Evolutionary conservation across 1,284 basidiomycete genomes (phyloP).

Genomic region (Microbotryum scabiosae): DNA sequence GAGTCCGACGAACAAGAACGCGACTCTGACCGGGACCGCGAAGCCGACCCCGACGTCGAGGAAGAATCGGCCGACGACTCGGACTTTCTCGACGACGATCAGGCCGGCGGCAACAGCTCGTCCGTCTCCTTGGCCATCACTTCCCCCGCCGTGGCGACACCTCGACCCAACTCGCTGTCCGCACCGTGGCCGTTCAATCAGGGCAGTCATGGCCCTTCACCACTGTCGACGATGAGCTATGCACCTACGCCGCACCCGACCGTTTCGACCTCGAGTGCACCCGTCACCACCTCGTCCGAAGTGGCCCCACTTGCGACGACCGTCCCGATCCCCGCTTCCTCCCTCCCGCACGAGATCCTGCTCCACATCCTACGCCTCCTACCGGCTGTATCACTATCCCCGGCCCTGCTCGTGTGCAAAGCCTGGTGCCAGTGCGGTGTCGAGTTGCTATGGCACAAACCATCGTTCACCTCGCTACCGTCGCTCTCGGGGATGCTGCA

Average conservation of each 20-base stretch:
- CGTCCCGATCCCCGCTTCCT: conserved; percentile 33
- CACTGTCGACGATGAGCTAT: not conserved
- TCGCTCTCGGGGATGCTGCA: conserved; percentile 71
- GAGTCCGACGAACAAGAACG: no score
- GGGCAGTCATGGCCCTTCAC: not conserved
- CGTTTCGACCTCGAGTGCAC: not conserved
- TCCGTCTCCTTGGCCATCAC: conserved; percentile 7
- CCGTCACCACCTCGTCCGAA: not conserved
- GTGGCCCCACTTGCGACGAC: not conserved
- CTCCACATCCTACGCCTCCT: conserved; percentile 87
- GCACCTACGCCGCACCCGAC: not conserved
- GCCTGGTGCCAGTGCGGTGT: conserved; percentile 94
- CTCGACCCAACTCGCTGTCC: conserved; percentile 9
- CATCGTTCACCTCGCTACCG: conserved; percentile 60
- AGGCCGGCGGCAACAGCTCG: conserved; percentile 8
- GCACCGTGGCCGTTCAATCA: conserved; percentile 30
- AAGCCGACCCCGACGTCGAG: conserved; percentile 15
- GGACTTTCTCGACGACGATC: conserved; percentile 15
- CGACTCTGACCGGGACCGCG: not conserved
- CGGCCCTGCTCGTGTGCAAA: conserved; percentile 71
- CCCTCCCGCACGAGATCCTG: conserved; percentile 78
- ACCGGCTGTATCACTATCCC: conserved; percentile 58
- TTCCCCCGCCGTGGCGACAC: conserved; percentile 31
- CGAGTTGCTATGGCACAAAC: conserved; percentile 91
- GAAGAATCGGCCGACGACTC: conserved; percentile 25